Evolutionary conservation across 208 protist genomes (phyloP).

Genomic region (Leishmania guyanensis): DNA sequence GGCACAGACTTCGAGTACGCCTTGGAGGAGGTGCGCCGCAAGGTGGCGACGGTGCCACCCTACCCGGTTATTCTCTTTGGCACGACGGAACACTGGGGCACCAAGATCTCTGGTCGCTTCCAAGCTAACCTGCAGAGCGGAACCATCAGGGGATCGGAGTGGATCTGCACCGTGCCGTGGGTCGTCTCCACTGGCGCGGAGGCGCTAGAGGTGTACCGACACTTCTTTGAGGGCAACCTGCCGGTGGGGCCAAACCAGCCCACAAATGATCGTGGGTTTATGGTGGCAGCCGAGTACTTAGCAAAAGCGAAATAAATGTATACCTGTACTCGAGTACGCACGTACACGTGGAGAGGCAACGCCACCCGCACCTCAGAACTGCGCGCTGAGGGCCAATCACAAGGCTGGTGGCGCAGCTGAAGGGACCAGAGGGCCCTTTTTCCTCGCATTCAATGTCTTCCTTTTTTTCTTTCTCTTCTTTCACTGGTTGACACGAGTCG

Average conservation of each 20-base stretch:
- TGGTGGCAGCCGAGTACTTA: slow-evolving; percentile 80
- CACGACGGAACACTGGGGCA: slow-evolving; percentile 66
- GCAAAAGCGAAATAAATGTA: slow-evolving; percentile 28
- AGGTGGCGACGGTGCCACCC: slow-evolving; percentile 86
- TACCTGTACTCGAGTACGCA: not conserved
- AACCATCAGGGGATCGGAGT: slow-evolving; percentile 92
- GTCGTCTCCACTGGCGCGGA: slow-evolving; percentile 81
- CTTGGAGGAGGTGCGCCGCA: slow-evolving; percentile 93
- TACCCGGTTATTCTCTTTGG: slow-evolving; percentile 91
- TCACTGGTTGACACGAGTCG: not conserved
- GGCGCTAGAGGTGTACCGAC: slow-evolving; percentile 85
- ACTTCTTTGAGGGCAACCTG: slow-evolving; percentile 84
- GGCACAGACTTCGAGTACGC: slow-evolving; percentile 95
- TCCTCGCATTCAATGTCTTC: not conserved
- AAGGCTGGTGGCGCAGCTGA: not conserved
- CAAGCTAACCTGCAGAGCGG: slow-evolving; percentile 74
- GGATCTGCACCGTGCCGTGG: slow-evolving; percentile 92
- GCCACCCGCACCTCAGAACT: not conserved
- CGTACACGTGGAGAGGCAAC: not conserved
- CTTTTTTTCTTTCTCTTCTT: not conserved
- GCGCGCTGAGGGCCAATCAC: not conserved
- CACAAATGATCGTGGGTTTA: slow-evolving; percentile 83
- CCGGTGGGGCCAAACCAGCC: slow-evolving; percentile 73
- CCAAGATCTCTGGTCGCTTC: slow-evolving; percentile 84
- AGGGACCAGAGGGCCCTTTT: not conserved